Conservation (phyloP, 495 filamentous ascomycete genomes). For the Neurospora sublineolata region DNA sequence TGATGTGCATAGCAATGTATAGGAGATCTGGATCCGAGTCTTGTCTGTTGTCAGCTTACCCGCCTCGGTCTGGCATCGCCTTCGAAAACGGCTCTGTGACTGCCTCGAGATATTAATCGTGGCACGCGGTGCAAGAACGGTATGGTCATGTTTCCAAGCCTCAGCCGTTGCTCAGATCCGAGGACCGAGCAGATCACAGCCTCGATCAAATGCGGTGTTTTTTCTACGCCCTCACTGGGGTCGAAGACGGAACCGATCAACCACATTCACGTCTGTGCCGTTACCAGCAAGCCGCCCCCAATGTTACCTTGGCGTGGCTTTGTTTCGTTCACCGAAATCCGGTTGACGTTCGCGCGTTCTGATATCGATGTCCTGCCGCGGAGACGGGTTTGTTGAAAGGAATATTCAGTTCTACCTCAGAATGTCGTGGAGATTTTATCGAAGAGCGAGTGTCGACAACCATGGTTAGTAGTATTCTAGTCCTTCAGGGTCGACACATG, state of each 20-base stretch:
- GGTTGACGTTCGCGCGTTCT: neutral
- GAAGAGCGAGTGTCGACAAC: neutral
- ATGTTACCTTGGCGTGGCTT: neutral
- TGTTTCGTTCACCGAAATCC: neutral
- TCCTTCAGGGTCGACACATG: neutral
- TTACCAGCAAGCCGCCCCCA: neutral
- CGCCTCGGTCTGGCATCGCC: neutral
- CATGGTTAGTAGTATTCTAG: constrained; percentile 12
- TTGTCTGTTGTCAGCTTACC: neutral
- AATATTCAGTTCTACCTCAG: neutral
- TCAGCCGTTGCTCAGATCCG: neutral
- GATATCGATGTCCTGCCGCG: neutral
- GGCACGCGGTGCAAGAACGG: neutral
- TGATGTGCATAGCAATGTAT: neutral
- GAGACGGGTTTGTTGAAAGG: neutral
- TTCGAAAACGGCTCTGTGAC: neutral
- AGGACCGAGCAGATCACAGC: neutral
- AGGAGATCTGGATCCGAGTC: neutral
- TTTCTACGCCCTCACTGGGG: neutral
- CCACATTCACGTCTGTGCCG: neutral
- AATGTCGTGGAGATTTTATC: neutral
- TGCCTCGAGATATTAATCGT: neutral
- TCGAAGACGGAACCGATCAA: neutral
- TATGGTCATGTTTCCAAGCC: neutral
- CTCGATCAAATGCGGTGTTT: neutral